Evolutionary conservation across 306 rosid genomes (phyloP).

Genomic region (Begonia masoniana): DNA sequence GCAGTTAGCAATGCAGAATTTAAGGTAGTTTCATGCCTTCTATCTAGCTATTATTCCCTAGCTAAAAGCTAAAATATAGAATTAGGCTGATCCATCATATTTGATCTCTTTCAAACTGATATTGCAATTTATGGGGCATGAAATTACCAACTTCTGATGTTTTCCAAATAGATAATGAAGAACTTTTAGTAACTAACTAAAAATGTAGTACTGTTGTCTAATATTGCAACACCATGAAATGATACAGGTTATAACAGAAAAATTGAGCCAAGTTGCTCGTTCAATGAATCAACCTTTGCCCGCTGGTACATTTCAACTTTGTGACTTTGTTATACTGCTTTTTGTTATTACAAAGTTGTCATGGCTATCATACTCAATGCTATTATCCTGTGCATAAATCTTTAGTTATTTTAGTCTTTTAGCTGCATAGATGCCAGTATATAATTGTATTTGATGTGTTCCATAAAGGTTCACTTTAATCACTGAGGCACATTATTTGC

Average conservation of each 20-base stretch:
- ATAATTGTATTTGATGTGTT: no score
- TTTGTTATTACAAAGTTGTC: slow-evolving; percentile 4
- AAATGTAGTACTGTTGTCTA: background rate
- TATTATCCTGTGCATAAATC: no score
- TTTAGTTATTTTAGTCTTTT: no score
- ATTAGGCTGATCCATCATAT: background rate
- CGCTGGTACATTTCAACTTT: slow-evolving; percentile 31
- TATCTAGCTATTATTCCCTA: background rate
- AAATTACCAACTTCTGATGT: no score
- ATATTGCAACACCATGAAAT: background rate
- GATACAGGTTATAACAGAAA: slow-evolving; percentile 52
- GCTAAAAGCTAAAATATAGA: background rate
- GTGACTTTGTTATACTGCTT: slow-evolving; percentile 8
- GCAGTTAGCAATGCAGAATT: slow-evolving; percentile 51
- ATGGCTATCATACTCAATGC: no score
- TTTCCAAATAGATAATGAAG: no score
- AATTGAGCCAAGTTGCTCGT: slow-evolving; percentile 62
- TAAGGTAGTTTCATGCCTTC: slow-evolving; percentile 42
- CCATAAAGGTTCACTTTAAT: no score
- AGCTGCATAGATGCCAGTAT: no score
- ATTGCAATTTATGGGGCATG: no score
- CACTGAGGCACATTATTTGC: no score
- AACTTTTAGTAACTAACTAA: background rate
- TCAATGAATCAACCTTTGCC: slow-evolving; percentile 37
- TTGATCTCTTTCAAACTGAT: no score